Evolutionary conservation across 345 rosid genomes (phyloP), one percentile per base, ranked within the genome.

Genomic region (Hibiscus tridactylites): DNA sequence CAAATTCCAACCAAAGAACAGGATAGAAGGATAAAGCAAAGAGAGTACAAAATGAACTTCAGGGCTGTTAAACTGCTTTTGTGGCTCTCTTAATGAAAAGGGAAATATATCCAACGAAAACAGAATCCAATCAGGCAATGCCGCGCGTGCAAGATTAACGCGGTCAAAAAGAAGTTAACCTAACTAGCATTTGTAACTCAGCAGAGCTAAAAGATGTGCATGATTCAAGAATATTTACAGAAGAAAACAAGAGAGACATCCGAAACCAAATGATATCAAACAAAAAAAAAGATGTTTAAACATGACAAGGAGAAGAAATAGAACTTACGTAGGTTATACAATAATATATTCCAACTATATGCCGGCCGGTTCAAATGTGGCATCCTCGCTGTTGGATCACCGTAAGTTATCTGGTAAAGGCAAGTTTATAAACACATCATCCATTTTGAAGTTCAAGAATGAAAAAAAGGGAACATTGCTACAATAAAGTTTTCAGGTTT

Each of bases 371-470:
- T 85, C 86, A 95, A 73, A 84, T 92, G 92, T 73, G 85, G 86
- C 97, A 95, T 90, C 83, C 99, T 89, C 75, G 81, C 97, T 73
- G 80, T 84, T 1, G 97, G 99, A 75, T 90, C 97, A 71, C 99
- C 99, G 33, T 95, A 95, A 0, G 99, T 95, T 81, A 95, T 90
- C 99, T 95, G 85, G 58, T 29, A 50, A 73, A 21, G 11, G 56
- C 59, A 74, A 61, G 19, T 62, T 35, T 12, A 62, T 26, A 33
- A 68, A 60, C 29, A 65, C 29, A 61, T 61, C 54, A 70, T 21
- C 4, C 16, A 69, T 37, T 67, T 66, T 16, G 44, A 76, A 76
- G 59, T 35, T 37, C 24, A 61, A 60, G 28, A 52, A 61, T 26
- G 24, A 52, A 24, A 59, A 52, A 24, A 59, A 7, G 9, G 71